Evolutionary conservation across 75 land plant genomes (phyloP), one percentile per base, ranked within the genome.

Genomic region (Sequoiadendron giganteum): DNA sequence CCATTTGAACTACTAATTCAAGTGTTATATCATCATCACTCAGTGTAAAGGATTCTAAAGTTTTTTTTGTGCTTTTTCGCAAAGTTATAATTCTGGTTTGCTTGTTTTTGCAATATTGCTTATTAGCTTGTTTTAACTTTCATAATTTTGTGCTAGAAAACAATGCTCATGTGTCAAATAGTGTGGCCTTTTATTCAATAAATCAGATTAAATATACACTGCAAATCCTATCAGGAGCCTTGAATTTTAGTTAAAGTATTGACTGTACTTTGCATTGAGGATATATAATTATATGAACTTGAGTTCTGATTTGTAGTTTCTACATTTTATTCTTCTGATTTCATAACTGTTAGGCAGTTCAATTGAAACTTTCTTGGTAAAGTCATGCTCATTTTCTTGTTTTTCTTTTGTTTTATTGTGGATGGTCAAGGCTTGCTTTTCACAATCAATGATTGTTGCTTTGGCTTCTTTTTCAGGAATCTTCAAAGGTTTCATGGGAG

Each of bases 401-500:
- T 15, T 39, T 21, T 43, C 48, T 43, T 80, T 19, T 9, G 28
- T 79, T 80, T 43, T 25, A 5, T 10, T 19, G n/a, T 2, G 15
- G 81, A 5, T 40, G 83, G 19, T 80, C 2, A 8, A 21, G 49
- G 15, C 42, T n/a, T 48, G 19, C 16, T 49, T 19, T 40, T 21
- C 55, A 54, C 36, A 14, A 19, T 4, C 7, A 80, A 10, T 49
- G 34, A 38, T 49, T 47, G 30, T 83, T 86, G 10, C 10, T 54
- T 88, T 34, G 19, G 39, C 77, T 85, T 72, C 42, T 30, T 88
- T 56, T 92, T 10, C 90, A 98, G 99, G 93, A 86, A 58, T 89
- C 92, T 16, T 79, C 94, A 36, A 93, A 94, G 84, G 87, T 90
- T 40, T 89, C 92, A 47, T 95, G 93, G 94, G 95, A 93, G 70